A percentile compares a stretch with the other conserved stretches of the same genome.
Conservation (phyloP, 768 basidiomycete species). For the Naganishia randhawae region DNA sequence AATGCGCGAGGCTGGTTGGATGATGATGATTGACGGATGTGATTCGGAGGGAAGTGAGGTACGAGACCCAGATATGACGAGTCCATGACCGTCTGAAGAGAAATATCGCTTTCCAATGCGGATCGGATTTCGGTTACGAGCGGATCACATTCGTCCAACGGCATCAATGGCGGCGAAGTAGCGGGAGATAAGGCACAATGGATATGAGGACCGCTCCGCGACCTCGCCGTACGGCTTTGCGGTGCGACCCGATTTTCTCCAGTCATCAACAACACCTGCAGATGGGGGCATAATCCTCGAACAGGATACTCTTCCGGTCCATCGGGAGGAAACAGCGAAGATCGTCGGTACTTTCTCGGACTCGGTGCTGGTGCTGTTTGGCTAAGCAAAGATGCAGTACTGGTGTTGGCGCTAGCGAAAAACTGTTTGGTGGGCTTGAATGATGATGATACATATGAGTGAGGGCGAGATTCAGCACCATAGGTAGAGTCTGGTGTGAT, state of each 20-base stretch:
- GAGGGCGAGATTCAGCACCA: slow-evolving; percentile 1
- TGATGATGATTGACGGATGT: not conserved
- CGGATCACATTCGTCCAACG: slow-evolving; percentile 8
- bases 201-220: not conserved
- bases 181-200: not conserved
- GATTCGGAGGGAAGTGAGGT: not conserved
- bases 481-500: slow-evolving; percentile 6
- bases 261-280: slow-evolving; percentile 13
- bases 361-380: slow-evolving; percentile 5
- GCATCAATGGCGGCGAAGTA: not conserved
- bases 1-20: not conserved
- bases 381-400: slow-evolving; percentile 19
- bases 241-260: not conserved
- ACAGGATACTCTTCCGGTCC: slow-evolving; percentile 15
- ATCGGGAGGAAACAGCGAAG: slow-evolving; percentile 9
- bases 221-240: not conserved
- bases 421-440: slow-evolving; percentile 22
- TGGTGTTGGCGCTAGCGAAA: slow-evolving; percentile 16
- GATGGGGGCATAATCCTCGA: slow-evolving; percentile 10
- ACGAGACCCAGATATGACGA: not conserved
- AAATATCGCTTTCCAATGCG: slow-evolving; percentile 10
- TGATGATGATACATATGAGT: slow-evolving; percentile 7
- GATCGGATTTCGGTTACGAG: slow-evolving; percentile 1
- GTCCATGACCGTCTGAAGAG: not conserved
- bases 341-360: slow-evolving; percentile 11